A percentile compares a stretch with the other conserved stretches of the same genome.
Evolutionary conservation across 2,329 filamentous ascomycete species (phyloP).

Genomic region (Aspergillus arachidicola): DNA sequence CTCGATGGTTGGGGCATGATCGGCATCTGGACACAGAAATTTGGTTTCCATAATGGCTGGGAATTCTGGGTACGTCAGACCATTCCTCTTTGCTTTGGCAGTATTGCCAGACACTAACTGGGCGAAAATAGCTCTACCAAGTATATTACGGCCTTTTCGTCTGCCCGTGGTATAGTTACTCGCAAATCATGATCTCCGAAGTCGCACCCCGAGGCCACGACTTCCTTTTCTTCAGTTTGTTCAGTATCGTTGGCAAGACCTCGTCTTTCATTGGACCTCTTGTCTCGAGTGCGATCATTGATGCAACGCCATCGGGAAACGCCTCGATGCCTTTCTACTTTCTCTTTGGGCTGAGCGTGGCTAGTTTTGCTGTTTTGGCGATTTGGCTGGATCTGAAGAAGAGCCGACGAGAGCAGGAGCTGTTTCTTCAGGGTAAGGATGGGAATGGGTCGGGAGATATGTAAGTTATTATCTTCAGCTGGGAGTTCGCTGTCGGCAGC

Average conservation of each 20-base stretch:
- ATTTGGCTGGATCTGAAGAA: constrained; percentile 63
- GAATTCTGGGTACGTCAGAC: constrained; percentile 51
- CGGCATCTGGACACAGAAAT: constrained; percentile 57
- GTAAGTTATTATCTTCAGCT: background rate
- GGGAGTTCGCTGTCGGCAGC: background rate
- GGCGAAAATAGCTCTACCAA: constrained; percentile 42
- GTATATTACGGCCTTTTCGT: constrained; percentile 67
- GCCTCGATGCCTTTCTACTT: constrained; percentile 69
- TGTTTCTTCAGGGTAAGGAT: constrained; percentile 50
- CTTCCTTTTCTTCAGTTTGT: constrained; percentile 70
- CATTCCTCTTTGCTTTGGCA: background rate
- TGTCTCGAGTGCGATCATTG: constrained; percentile 70
- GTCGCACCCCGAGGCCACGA: constrained; percentile 70
- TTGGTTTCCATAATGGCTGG: constrained; percentile 58
- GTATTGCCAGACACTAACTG: background rate
- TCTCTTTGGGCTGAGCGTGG: constrained; percentile 59
- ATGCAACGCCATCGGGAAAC: constrained; percentile 58
- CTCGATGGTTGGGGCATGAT: constrained; percentile 63
- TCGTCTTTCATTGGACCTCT: constrained; percentile 69
- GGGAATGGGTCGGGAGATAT: background rate
- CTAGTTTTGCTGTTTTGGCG: constrained; percentile 57
- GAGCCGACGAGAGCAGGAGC: constrained; percentile 61
- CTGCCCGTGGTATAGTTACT: constrained; percentile 72
- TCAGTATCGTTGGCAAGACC: constrained; percentile 70
- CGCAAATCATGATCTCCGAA: constrained; percentile 71